A percentile compares a stretch with the other conserved stretches of the same genome.
Evolutionary conservation across 176 grass and related monocot genomes (phyloP).

Genomic region (Eremochloa ophiuroides): DNA sequence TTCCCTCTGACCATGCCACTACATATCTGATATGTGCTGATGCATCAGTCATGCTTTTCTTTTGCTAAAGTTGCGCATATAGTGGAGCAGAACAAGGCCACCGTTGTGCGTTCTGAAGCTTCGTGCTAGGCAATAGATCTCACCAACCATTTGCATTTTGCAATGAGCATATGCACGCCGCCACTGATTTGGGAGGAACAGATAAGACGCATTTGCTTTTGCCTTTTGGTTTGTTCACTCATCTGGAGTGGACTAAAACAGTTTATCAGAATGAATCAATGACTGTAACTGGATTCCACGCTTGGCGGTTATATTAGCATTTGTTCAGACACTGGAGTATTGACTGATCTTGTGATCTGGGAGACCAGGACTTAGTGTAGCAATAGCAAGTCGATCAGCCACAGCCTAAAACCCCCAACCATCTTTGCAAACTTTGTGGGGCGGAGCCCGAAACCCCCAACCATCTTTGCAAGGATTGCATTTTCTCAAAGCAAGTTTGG

Average conservation of each 20-base stretch:
- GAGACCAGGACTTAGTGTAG: neutral
- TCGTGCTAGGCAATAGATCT: neutral
- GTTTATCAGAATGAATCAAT: neutral
- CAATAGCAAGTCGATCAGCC: neutral
- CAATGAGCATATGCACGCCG: neutral
- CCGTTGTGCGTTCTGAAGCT: neutral
- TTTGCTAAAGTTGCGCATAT: neutral
- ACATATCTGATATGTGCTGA: neutral
- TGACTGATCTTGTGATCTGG: neutral
- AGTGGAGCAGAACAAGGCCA: conserved; percentile 6
- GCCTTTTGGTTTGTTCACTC: neutral
- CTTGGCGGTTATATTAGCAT: neutral
- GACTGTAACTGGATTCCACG: neutral
- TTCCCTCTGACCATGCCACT: neutral
- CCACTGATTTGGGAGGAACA: neutral
- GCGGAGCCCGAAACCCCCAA: no score
- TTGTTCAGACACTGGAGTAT: neutral
- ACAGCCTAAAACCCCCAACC: no score
- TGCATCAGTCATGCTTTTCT: neutral
- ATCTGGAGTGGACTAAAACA: neutral
- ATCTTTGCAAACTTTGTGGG: no score
- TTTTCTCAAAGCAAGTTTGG: no score
- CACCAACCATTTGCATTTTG: conserved; percentile 15
- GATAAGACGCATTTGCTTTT: neutral
- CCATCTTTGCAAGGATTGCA: no score